A percentile compares a stretch with the other conserved stretches of the same genome.
Conservation (phyloP, 768 basidiomycete genomes). For the Boletus tomentosulus region DNA sequence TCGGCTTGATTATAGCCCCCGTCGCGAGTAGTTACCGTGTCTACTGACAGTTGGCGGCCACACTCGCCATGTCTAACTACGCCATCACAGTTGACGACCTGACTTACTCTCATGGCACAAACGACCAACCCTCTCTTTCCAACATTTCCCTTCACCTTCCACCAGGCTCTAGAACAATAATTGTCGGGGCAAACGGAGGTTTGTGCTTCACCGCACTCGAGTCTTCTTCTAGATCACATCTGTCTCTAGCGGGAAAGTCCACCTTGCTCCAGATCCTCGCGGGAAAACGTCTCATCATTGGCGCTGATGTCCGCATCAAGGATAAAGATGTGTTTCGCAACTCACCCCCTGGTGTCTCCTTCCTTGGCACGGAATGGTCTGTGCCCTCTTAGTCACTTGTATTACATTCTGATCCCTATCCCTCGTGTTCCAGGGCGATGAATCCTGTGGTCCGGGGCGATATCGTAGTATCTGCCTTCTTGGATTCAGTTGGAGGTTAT, state of each 20-base stretch:
- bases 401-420: not conserved
- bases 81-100: slow-evolving; percentile 43
- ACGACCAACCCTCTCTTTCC: slow-evolving; percentile 48
- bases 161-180: slow-evolving; percentile 74
- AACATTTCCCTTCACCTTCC: slow-evolving; percentile 65
- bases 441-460: slow-evolving; percentile 95
- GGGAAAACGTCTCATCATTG: slow-evolving; percentile 76
- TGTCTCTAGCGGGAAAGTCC: slow-evolving; percentile 78
- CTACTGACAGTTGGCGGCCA: no score
- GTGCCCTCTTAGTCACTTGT: slow-evolving; percentile 18
- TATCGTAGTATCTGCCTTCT: slow-evolving; percentile 86
- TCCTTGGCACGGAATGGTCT: slow-evolving; percentile 92
- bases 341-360: slow-evolving; percentile 76
- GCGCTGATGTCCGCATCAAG: slow-evolving; percentile 64
- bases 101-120: slow-evolving; percentile 53
- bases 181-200: slow-evolving; percentile 96
- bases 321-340: slow-evolving; percentile 87
- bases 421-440: slow-evolving; percentile 64
- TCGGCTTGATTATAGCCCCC: no score
- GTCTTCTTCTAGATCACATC: not conserved
- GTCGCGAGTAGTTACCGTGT: not conserved
- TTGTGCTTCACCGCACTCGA: slow-evolving; percentile 19
- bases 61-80: not conserved
- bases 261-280: slow-evolving; percentile 92
- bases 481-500: slow-evolving; percentile 98